Percentiles rank a stretch among this genome's conserved stretches.
These are phyloP conservation scores for Sclerotinia sclerotiorum DNA, from an alignment of 2,329 filamentous ascomycete genomes.

Conservation along the genomic window DNA sequence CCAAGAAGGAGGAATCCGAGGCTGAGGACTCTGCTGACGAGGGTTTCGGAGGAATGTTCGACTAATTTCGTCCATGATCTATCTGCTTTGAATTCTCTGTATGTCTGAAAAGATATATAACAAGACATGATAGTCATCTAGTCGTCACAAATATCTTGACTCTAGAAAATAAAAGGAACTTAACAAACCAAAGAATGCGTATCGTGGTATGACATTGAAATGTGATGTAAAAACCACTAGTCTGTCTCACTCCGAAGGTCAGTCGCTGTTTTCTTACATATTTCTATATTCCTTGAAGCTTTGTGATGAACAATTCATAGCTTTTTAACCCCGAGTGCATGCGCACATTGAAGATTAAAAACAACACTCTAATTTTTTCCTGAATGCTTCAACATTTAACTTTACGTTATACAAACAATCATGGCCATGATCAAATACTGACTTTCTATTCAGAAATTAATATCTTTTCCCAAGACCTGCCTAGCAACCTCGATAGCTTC, in stretches of 20 bases:
- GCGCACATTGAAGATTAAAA: conserved; percentile 43
- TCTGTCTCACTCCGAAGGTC: conserved; percentile 30
- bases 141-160: conserved; percentile 32
- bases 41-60: conserved; percentile 79
- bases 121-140: conserved; percentile 33
- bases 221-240: conserved; percentile 22
- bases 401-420: conserved; percentile 48
- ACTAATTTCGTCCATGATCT: conserved; percentile 46
- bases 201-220: conserved; percentile 22
- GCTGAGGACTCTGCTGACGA: conserved; percentile 63
- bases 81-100: conserved; percentile 32
- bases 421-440: conserved; percentile 44
- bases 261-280: conserved; percentile 28
- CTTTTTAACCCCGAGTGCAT: conserved; percentile 45
- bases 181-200: conserved; percentile 25
- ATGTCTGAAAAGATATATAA: conserved; percentile 27
- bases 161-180: conserved; percentile 32
- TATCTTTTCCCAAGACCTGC: conserved; percentile 34
- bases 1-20: conserved; percentile 62
- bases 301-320: conserved; percentile 42
- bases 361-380: conserved; percentile 47
- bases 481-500: conserved; percentile 66
- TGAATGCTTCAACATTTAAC: conserved; percentile 34
- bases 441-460: conserved; percentile 55
- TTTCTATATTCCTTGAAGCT: conserved; percentile 24